Base-by-base conservation (phyloP, 2,329 filamentous ascomycete genomes). In the Dactylella cylindrospora region DNA sequence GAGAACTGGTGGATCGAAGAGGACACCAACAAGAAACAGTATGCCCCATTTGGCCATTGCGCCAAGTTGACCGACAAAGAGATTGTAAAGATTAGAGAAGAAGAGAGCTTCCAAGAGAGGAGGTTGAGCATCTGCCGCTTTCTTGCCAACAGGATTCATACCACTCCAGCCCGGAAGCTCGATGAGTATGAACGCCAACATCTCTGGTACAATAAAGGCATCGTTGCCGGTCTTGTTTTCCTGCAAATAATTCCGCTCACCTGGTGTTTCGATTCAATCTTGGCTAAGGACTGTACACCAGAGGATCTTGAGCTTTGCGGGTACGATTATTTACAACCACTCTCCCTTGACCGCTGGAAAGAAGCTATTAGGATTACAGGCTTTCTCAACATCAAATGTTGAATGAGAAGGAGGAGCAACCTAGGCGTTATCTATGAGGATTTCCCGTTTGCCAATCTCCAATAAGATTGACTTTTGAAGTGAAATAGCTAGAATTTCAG, bases 241-340 rank as follows among this genome's bases (percentile, higher is more conserved):
- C 41, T 38, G 8, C 57, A 54, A 19, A 54, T 62, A 15, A 44
- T 43, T 9, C 49, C 41, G 13, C 35, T 62, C 10, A 54, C 49
- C 17, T 54, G 57, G 57, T 62, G 57, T 22, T 32, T 49, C 23
- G 46, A 62, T 12, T 53, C 49, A 5, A 54, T 62, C 29, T 10
- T 62, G 7, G 9, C 50, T 10, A 39, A 25, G 38, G 31, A 17
- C 13, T 49, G 40, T 39, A 38, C 15, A 23, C 33, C 9, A 38
- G 55, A 52, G 15, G 43, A 47, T 17, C 17, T 19, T 13, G 33
- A 45, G 33, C 25, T 49, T 15, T 33, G 15, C n/a, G 39, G 19
- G 15, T 49, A 29, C 33, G 41, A 8, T 28, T 46, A 44, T 28
- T 47, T 40, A 25, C 36, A 23, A 9, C 15, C 17, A 35, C 23